phyloP scores from a whole-genome alignment of 1,284 basidiomycete species.

The Irpex sp. region DNA sequence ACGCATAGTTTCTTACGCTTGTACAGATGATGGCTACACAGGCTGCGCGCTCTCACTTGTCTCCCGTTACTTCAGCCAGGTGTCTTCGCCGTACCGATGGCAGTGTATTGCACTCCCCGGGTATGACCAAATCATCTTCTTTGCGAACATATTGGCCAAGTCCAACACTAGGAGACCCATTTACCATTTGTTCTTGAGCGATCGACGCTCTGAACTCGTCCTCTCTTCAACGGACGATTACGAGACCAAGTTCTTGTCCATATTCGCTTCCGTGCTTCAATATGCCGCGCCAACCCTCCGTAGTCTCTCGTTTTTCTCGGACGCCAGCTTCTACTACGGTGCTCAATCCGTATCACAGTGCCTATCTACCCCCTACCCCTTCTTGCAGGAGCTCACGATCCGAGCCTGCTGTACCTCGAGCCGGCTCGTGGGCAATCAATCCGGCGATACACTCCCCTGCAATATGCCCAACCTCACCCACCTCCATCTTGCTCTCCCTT shows the following conservation, averaged over 20 bases:
- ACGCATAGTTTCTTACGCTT: conserved; percentile 23
- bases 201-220: conserved; percentile 10
- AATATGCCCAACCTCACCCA: conserved; percentile 17
- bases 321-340: conserved; percentile 18
- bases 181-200: conserved; percentile 24
- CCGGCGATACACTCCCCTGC: background rate
- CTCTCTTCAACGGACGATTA: conserved; percentile 13
- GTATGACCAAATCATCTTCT: conserved; percentile 10
- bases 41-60: conserved; percentile 22
- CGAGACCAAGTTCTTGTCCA: conserved; percentile 13
- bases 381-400: conserved; percentile 24
- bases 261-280: conserved; percentile 18
- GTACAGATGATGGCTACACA: conserved; percentile 18
- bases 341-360: conserved; percentile 18
- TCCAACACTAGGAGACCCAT: conserved; percentile 13
- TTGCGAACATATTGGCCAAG: conserved; percentile 11
- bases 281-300: conserved; percentile 23
- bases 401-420: conserved; percentile 22
- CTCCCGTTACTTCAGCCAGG: conserved; percentile 22
- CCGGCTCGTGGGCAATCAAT: conserved; percentile 7
- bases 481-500: conserved; percentile 26
- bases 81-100: conserved; percentile 24
- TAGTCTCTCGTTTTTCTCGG: conserved; percentile 25
- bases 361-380: conserved; percentile 17
- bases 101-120: conserved; percentile 21